Base-by-base conservation (phyloP, 139 green algal genomes). In the Tetradesmus obliquus region DNA sequence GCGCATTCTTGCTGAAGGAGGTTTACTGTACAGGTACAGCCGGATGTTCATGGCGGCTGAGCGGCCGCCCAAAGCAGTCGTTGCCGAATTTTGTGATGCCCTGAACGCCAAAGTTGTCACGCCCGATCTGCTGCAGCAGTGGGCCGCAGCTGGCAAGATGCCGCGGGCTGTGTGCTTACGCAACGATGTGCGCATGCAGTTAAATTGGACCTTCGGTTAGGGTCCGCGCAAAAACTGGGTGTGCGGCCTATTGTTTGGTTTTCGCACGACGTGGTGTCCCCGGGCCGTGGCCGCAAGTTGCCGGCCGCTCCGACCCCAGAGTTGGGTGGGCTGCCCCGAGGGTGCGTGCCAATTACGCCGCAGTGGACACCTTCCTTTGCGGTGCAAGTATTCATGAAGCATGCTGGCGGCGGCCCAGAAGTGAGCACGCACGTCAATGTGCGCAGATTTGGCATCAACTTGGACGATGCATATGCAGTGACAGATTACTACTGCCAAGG, bases 211-310 rank as follows among this genome's bases (percentile, higher is more conserved):
- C 7, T 58, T 84, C 24, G 79, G n/a, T 3, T 20, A 7, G 8
- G 58, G 17, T 19, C 79, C 45, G 45, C 10, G n/a, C 79, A 84
- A 84, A 13, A 22, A 55, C 9, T 84, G 79, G 79, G 79, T 19
- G 79, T 84, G 79, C n/a, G 79, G 9, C 79, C 79, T 2, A 84
- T 84, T 55, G 79, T 84, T 22, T 84, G 79, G 79, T 84, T 84
- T 84, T 53, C n/a, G 3, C 22, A 10, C 6, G 79, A 84, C 3
- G 53, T 51, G 5, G 7, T 84, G 7, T 53, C 79, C 1, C 6
- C n/a, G 2, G 79, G 79, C n/a, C 8, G 79, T 19, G 79, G 79
- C n/a, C 9, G 7, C 13, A 54, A 19, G 9, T 55, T 84, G 24
- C n/a, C 79, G 1, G 79, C 5, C 7, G 7, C 45, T 10, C 79